Evolutionary conservation across 768 basidiomycete species (phyloP), one percentile per base, ranked within the genome.

Genomic region (Mycena capillaripes): DNA sequence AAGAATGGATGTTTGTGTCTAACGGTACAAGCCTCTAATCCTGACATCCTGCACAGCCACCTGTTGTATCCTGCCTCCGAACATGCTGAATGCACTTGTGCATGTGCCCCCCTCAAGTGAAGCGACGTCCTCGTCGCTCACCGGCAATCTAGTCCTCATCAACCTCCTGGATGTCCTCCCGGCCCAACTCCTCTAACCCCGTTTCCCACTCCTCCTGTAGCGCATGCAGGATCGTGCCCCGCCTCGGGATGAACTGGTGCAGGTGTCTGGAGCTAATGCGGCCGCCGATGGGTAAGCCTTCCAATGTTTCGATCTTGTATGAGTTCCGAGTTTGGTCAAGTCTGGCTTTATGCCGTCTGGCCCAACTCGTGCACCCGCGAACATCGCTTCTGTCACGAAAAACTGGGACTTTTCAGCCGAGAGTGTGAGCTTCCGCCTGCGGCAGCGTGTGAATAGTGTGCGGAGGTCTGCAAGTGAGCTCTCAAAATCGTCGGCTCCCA

Each of bases 321-420:
- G 75, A 78, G 27, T 78, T 79, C 27, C 67, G n/a, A 3, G 66
- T n/a, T 86, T 87, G 3, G 78, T 61, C 2, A 78, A 73, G 70
- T 86, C 82, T 1, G 82, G 81, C n/a, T 67, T 71, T 3, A 87
- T 78, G 1, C 85, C 85, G 0, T 76, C 50, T 0, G 78, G 75
- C 7, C 82, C 78, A 2, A 86, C 76, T 0, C 55, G 50, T 0
- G 78, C 81, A 0, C 84, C 84, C 7, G 82, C 81, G 60, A 85
- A 86, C 1, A 80, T 75, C 0, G 79, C 80, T 32, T 82, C 78
- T 0, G 79, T 76, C 69, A 84, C 76, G 74, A 86, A 86, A 6
- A 86, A 75, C n/a, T 74, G 12, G 10, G 74, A 66, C 42, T 75
- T 75, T 6, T 65, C 50, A 1, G 70, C 65, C 2, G 74, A 75